Percentiles rank a stretch among this genome's conserved stretches.
These are phyloP conservation scores for Hansenula sp. DNA, from an alignment of 1,139 yeast genomes.

Conservation along the genomic window DNA sequence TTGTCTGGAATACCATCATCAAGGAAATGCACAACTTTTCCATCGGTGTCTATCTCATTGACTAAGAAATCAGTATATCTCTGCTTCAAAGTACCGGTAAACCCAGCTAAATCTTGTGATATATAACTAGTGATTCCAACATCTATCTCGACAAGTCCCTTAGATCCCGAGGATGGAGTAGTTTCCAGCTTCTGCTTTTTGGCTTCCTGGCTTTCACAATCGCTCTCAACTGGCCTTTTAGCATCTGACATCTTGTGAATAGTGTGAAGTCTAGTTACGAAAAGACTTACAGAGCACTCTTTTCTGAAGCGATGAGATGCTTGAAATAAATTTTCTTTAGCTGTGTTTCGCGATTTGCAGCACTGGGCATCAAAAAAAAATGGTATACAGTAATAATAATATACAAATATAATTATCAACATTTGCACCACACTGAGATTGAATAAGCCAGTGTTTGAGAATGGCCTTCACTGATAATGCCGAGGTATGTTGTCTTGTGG, in stretches of 20 bases:
- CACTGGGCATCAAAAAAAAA: too few relatives aligned
- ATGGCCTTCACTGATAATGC: constrained; percentile 10
- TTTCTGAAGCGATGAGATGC: constrained; percentile 1
- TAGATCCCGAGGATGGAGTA: constrained; percentile 1
- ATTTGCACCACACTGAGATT: too few relatives aligned
- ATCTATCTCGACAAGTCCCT: constrained; percentile 47
- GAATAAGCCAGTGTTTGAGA: too few relatives aligned
- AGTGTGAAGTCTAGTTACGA: too few relatives aligned
- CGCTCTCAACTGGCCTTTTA: constrained; percentile 12
- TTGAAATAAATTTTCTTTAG: neutral
- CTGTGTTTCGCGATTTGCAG: neutral
- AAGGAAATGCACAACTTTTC: constrained; percentile 65
- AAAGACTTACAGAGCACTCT: neutral
- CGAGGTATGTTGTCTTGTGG: constrained; percentile 5
- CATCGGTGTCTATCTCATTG: constrained; percentile 71
- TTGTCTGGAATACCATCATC: constrained; percentile 70
- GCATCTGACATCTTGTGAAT: constrained; percentile 10
- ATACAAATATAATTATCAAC: too few relatives aligned
- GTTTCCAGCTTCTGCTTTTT: constrained; percentile 8
- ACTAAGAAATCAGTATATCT: constrained; percentile 94
- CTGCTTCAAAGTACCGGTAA: constrained; percentile 76
- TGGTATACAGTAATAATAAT: too few relatives aligned
- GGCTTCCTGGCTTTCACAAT: constrained; percentile 2
- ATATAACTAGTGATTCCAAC: constrained; percentile 83
- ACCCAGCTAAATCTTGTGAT: constrained; percentile 54